These are phyloP conservation scores for Ophioceras dolichostomum DNA, from an alignment of 2,329 filamentous ascomycete species.

Conservation along the genomic window DNA sequence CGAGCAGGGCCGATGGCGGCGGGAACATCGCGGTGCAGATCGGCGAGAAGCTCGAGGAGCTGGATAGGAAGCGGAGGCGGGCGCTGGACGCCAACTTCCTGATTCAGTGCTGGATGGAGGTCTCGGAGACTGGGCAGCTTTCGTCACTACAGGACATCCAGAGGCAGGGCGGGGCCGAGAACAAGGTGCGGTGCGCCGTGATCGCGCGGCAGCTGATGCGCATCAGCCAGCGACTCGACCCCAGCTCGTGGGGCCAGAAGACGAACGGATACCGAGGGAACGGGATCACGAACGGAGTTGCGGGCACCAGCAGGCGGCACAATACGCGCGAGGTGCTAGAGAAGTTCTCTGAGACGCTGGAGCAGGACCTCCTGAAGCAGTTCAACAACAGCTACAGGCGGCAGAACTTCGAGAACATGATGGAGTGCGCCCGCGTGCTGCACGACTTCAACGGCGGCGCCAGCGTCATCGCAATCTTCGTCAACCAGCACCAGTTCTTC, in stretches of 20 bases:
- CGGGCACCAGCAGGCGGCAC: constrained; percentile 31
- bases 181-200: constrained; percentile 86
- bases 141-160: constrained; percentile 82
- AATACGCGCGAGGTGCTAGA: constrained; percentile 85
- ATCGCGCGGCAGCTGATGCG: constrained; percentile 88
- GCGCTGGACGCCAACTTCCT: constrained; percentile 91
- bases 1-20: constrained; percentile 42
- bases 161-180: constrained; percentile 72
- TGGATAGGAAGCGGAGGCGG: constrained; percentile 81
- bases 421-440: constrained; percentile 87
- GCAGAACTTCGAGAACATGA: constrained; percentile 96
- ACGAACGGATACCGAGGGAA: constrained; percentile 40
- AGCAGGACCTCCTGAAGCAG: constrained; percentile 89
- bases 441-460: constrained; percentile 93
- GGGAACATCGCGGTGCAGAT: constrained; percentile 92
- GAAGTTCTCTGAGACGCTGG: constrained; percentile 89
- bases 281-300: constrained; percentile 35
- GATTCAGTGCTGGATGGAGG: constrained; percentile 93
- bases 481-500: constrained; percentile 99
- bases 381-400: constrained; percentile 95
- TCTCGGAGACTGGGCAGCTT: constrained; percentile 79
- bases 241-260: constrained; percentile 57
- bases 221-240: constrained; percentile 85
- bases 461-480: constrained; percentile 90
- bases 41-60: constrained; percentile 82